Conservation (phyloP, 805 yeast species). For the Torulaspora quercuum region DNA sequence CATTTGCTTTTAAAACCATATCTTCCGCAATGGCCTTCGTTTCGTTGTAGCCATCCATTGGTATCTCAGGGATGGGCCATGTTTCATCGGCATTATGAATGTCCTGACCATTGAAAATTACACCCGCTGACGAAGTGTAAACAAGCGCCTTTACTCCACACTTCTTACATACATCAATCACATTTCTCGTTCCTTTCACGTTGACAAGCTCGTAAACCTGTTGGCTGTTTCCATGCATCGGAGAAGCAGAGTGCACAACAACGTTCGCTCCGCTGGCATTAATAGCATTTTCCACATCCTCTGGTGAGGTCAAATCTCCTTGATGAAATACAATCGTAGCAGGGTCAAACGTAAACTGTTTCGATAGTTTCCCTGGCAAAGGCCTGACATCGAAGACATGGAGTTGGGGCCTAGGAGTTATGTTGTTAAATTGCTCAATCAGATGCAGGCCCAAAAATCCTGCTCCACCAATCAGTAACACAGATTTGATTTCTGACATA, state of each 20-base stretch:
- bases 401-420: slow-evolving; percentile 63
- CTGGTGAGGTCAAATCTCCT: slow-evolving; percentile 80
- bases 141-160: slow-evolving; percentile 61
- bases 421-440: slow-evolving; percentile 73
- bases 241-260: slow-evolving; percentile 94
- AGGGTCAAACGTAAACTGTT: slow-evolving; percentile 70
- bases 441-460: slow-evolving; percentile 93
- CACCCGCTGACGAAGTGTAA: slow-evolving; percentile 97
- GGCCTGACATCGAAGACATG: slow-evolving; percentile 92
- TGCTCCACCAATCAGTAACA: slow-evolving; percentile 89
- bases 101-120: slow-evolving; percentile 92
- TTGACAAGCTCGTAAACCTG: slow-evolving; percentile 85
- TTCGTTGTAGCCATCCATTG: slow-evolving; percentile 96
- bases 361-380: slow-evolving; percentile 66
- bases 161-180: slow-evolving; percentile 60
- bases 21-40: slow-evolving; percentile 91
- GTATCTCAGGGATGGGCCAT: slow-evolving; percentile 86
- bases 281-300: slow-evolving; percentile 65
- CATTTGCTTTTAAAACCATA: slow-evolving; percentile 72
- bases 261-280: slow-evolving; percentile 58
- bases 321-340: slow-evolving; percentile 55
- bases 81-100: slow-evolving; percentile 88
- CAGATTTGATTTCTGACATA: slow-evolving; percentile 36
- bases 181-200: slow-evolving; percentile 79
- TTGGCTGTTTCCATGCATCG: slow-evolving; percentile 84